Percentiles rank a stretch among this genome's conserved stretches.
phyloP scores from a whole-genome alignment of 257 asterid species.

The Solanum okadae region DNA sequence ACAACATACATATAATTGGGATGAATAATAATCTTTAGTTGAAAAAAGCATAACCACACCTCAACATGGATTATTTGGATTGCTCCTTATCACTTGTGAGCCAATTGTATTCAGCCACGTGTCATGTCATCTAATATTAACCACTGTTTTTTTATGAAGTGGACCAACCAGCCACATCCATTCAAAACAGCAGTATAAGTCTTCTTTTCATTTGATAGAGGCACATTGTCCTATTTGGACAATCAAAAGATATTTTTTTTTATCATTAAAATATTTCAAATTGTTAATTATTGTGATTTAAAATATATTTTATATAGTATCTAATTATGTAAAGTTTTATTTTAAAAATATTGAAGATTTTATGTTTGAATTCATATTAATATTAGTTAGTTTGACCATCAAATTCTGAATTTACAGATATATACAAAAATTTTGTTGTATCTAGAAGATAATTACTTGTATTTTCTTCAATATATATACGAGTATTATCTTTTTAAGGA shows the following conservation, averaged over 20 bases:
- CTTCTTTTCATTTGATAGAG: too few species aligned
- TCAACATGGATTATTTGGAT: slow-evolving; percentile 1
- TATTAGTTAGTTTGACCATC: background rate
- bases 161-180: background rate
- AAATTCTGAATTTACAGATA: background rate
- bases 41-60: background rate
- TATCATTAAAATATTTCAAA: too few species aligned
- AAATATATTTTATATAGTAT: too few species aligned
- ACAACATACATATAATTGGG: background rate
- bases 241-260: too few species aligned
- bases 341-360: background rate
- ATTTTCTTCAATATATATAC: too few species aligned
- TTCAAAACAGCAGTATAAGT: background rate
- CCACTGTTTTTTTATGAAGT: background rate
- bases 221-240: too few species aligned
- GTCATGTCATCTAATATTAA: background rate
- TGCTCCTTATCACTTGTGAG: background rate
- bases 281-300: too few species aligned
- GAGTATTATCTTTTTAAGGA: background rate
- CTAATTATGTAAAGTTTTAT: too few species aligned
- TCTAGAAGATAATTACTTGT: too few species aligned
- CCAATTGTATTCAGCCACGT: background rate
- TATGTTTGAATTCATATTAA: background rate
- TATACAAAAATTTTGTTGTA: too few species aligned
- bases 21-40: background rate